Conservation (phyloP, 345 rosid species). For the Mallotus nudiflorus region DNA sequence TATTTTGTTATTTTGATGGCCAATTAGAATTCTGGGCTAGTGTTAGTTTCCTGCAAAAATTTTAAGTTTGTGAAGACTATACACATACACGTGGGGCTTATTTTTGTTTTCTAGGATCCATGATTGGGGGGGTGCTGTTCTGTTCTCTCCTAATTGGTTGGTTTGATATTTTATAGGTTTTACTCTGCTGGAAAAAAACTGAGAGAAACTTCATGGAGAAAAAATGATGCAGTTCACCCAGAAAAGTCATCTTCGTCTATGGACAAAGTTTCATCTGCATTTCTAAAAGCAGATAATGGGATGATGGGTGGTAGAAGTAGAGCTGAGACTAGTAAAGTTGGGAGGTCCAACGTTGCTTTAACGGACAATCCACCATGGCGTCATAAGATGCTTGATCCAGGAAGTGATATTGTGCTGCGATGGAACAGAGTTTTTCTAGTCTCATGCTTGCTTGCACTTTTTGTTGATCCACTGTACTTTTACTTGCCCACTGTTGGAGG, state of each 20-base stretch:
- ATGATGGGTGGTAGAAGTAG: slow-evolving; percentile 45
- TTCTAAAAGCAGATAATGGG: slow-evolving; percentile 51
- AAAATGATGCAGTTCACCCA: slow-evolving; percentile 42
- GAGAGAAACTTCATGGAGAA: slow-evolving; percentile 45
- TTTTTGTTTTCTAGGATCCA: neutral
- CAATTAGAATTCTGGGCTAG: no score
- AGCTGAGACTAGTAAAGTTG: slow-evolving; percentile 42
- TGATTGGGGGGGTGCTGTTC: neutral
- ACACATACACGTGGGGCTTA: no score
- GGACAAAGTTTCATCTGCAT: slow-evolving; percentile 46
- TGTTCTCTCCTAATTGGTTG: slow-evolving; percentile 7
- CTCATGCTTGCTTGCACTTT: slow-evolving; percentile 78
- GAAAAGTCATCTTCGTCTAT: slow-evolving; percentile 49
- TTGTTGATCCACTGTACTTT: slow-evolving; percentile 83
- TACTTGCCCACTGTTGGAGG: slow-evolving; percentile 67
- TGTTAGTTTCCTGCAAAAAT: no score
- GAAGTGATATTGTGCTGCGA: slow-evolving; percentile 69
- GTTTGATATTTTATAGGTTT: slow-evolving; percentile 54
- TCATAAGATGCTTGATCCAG: slow-evolving; percentile 80
- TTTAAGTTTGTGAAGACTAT: no score
- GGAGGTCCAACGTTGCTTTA: slow-evolving; percentile 42
- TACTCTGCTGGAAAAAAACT: slow-evolving; percentile 55
- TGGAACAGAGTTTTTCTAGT: slow-evolving; percentile 88
- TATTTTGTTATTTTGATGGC: no score
- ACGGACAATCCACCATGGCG: slow-evolving; percentile 53